Evolutionary conservation across 257 asterid species (phyloP), one percentile per base, ranked within the genome.

Genomic region (Fraxinus anomala): DNA sequence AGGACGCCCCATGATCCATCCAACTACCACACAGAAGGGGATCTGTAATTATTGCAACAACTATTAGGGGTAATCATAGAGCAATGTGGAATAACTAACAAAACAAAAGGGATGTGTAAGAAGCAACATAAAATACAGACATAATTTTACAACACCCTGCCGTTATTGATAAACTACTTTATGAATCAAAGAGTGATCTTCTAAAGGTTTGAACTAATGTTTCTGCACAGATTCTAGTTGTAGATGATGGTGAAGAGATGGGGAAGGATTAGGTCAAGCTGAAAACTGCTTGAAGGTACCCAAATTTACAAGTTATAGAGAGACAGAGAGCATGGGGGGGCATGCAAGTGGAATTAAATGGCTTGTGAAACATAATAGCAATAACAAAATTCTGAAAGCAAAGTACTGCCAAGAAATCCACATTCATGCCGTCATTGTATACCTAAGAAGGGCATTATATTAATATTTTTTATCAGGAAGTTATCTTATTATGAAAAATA

Each of bases 21-120:
- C 97, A 63, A 89, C 88, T 34, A 92, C 90, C 76, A 92, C 96
- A 17, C 88, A 88, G 70, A 90, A 92, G 1, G 97, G 97, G 39
- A 92, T 89, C 97, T 92, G 82, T 80, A 80, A 44, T 75, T 26
- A 77, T 73, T 33, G 81, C 71, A 73, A 74, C 36, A 71, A n/a
- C 34, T 14, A 5, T 73, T 77, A 73, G 34, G 5, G 33, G 33
- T 34, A 56, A 59, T 61, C 8, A 10, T 10, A 40, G 63, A 73
- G 17, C 51, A 39, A 4, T 11, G 49, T 11, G 49, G 49, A 42
- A 42, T 42, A 61, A 61, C 21, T 61, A 61, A 61, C 61, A 49
- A 17, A 49, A 49, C 61, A 51, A 51, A 51, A 51, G 61, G 61
- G 61, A 3, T 4, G 61, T 51, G 9, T 51, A 51, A 51, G 21